Conservation (phyloP, 1,139 yeast genomes). For the Taphrina flavorubra region DNA sequence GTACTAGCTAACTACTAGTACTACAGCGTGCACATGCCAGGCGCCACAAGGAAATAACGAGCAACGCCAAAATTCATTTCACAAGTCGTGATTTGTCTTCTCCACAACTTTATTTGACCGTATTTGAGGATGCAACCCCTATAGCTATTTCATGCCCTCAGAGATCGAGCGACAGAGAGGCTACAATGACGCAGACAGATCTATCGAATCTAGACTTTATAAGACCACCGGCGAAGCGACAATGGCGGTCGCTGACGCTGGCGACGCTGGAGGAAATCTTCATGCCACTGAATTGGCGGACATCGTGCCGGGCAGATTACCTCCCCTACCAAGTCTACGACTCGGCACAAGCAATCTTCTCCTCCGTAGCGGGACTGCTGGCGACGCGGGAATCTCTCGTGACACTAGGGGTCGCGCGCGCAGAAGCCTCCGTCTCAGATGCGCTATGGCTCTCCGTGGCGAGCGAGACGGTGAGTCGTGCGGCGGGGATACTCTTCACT, state of each 20-base stretch:
- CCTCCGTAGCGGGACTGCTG: constrained; percentile 52
- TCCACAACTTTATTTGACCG: too few relatives aligned
- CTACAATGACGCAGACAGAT: background rate
- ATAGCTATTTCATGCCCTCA: too few relatives aligned
- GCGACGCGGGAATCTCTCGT: constrained; percentile 51
- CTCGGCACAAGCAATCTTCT: constrained; percentile 54
- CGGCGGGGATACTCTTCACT: constrained; percentile 54
- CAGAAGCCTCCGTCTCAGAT: constrained; percentile 53
- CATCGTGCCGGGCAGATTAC: constrained; percentile 52
- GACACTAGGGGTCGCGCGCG: constrained; percentile 55
- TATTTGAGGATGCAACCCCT: too few relatives aligned
- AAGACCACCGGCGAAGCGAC: background rate
- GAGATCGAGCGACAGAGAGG: background rate
- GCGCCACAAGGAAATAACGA: too few relatives aligned
- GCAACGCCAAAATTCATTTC: too few relatives aligned
- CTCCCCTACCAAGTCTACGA: constrained; percentile 53
- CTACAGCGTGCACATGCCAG: too few relatives aligned
- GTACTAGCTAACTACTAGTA: too few relatives aligned
- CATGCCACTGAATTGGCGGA: constrained; percentile 54
- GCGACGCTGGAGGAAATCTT: constrained; percentile 49
- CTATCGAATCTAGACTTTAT: background rate
- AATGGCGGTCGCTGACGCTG: background rate
- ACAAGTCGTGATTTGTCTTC: too few relatives aligned
- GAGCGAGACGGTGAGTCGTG: constrained; percentile 54
- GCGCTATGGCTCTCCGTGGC: constrained; percentile 53